phyloP scores from a whole-genome alignment of 768 basidiomycete genomes.

The Lentinula sp. region DNA sequence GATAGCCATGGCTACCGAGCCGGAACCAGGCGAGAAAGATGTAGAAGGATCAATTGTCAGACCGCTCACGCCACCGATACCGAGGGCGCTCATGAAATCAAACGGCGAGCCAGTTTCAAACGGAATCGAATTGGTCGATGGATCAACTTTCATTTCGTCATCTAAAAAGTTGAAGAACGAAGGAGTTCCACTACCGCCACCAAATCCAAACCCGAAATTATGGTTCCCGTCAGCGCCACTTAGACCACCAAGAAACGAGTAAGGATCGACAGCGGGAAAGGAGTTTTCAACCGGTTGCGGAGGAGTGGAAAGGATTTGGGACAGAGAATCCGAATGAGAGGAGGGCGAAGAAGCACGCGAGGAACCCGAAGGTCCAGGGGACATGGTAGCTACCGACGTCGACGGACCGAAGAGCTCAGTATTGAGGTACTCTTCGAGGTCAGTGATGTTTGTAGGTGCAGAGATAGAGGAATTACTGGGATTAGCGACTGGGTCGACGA shows the following conservation, averaged over 20 bases:
- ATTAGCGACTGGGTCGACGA: background rate
- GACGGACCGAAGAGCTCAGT: conserved; percentile 2
- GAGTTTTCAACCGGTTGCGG: conserved; percentile 31
- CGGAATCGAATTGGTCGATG: conserved; percentile 16
- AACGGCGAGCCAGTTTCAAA: conserved; percentile 16
- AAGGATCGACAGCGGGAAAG: conserved; percentile 31
- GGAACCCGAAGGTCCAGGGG: conserved; percentile 17
- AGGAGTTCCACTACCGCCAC: conserved; percentile 3
- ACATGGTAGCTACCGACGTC: background rate
- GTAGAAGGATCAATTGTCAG: conserved; percentile 7
- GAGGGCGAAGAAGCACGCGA: conserved; percentile 37
- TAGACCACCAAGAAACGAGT: conserved; percentile 1
- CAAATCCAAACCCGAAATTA: background rate
- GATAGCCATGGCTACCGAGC: conserved; percentile 41
- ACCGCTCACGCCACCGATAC: conserved; percentile 28
- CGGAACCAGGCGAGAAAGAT: conserved; percentile 16
- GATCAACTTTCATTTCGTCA: conserved; percentile 36
- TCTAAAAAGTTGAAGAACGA: conserved; percentile 40
- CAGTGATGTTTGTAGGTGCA: background rate
- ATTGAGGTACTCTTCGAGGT: conserved; percentile 4
- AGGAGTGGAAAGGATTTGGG: conserved; percentile 38
- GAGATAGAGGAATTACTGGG: background rate
- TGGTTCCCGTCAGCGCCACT: background rate
- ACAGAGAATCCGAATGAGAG: conserved; percentile 26
- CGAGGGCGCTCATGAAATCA: conserved; percentile 1